Conservation (phyloP, 169 alveolate genomes). For the Babesia ovata region DNA sequence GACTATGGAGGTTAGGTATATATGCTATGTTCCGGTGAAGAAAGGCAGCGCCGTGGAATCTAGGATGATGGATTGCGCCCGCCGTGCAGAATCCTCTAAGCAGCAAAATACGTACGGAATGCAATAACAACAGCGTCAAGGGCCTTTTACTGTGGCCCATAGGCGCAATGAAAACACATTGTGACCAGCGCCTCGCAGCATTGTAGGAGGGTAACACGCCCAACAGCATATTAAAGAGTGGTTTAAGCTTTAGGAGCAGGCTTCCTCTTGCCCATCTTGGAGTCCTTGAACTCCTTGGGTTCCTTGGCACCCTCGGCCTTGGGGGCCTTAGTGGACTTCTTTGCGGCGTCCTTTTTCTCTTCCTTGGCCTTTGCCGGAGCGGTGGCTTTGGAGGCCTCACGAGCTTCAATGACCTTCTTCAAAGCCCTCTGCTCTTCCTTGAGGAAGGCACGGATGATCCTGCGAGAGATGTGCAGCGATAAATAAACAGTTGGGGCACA, state of each 20-base stretch:
- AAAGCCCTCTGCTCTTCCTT: conserved; percentile 89
- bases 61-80: background rate
- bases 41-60: conserved; percentile 18
- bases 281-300: conserved; percentile 43
- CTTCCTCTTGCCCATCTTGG: conserved; percentile 55
- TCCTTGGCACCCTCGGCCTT: conserved; percentile 57
- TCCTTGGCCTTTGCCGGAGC: conserved; percentile 36
- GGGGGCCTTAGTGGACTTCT: conserved; percentile 29
- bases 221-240: conserved; percentile 15
- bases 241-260: conserved; percentile 31
- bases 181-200: conserved; percentile 1
- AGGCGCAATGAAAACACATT: conserved; percentile 6
- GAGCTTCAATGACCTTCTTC: conserved; percentile 79
- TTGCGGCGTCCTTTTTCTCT: conserved; percentile 35
- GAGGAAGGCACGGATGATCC: conserved; percentile 90
- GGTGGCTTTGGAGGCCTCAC: conserved; percentile 66
- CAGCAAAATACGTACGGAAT: conserved; percentile 25
- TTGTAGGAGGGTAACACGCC: conserved; percentile 6
- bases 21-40: background rate
- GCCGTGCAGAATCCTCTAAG: conserved; percentile 7
- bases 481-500: background rate
- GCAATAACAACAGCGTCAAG: conserved; percentile 13
- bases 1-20: background rate
- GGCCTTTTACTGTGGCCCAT: conserved; percentile 26
- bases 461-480: conserved; percentile 5